Base-by-base conservation (phyloP, 1,139 yeast genomes). In the Yarrowia galli region DNA sequence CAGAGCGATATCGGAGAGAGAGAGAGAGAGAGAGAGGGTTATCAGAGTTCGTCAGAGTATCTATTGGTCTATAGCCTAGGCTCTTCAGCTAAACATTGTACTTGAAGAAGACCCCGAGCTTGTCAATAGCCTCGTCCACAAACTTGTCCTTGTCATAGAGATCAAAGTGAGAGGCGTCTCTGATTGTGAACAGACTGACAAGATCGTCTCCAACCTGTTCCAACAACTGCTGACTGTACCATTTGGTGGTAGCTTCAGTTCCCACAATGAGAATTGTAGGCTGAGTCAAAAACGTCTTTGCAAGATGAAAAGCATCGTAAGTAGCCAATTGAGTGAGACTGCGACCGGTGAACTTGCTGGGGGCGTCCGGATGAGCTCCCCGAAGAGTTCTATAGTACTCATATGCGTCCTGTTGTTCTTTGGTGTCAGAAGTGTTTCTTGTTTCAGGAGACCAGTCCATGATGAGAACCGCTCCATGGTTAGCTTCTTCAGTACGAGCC, bases 371-470 rank as follows among this genome's bases (percentile, higher is more conserved):
- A 43, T 60, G 53, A 9, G 49, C 51, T 2, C 65, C 49, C 18
- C 65, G 48, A 15, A 45, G 40, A 7, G 65, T 60, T n/a, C 65
- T 6, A 10, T 60, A 60, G 51, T 60, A 60, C 35, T 60, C 65
- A 32, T 45, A 60, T 4, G 51, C 65, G 42, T 60, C 65, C 20
- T 43, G 49, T 25, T 43, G 53, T 15, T 60, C 65, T 7, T 18
- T 16, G 2, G 49, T 28, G 28, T 43, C 51, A 3, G n/a, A 10
- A 1, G 45, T 16, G 43, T 36, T 53, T 6, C 12, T 36, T 7
- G 60, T 53, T 23, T 38, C 60, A 2, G 60, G 65, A 1, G 53
- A 35, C 65, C 53, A 60, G 53, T 60, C 53, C 65, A 60, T 32
- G 13, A 43, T 60, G 13, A 45, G 65, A 32, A 45, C 25, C 15